Percentiles rank a stretch among this genome's conserved stretches.
Evolutionary conservation across 108 stramenopile genomes (phyloP).

Genomic region (Conticribra guillardii): DNA sequence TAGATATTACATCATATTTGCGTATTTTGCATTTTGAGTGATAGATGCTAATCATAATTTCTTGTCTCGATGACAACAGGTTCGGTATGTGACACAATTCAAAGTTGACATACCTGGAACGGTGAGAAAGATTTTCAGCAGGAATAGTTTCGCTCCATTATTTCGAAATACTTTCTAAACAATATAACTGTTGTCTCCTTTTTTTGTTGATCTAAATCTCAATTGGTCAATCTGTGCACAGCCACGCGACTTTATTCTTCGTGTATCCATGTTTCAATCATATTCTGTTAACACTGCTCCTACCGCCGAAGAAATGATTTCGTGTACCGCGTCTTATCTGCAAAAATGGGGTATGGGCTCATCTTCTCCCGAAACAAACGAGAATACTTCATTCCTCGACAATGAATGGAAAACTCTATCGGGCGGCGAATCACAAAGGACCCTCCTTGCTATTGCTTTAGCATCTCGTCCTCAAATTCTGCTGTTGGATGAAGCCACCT

Average conservation of each 20-base stretch:
- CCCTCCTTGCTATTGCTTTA: constrained; percentile 76
- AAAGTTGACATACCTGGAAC: constrained; percentile 56
- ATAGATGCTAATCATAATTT: constrained; percentile 58
- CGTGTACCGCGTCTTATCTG: constrained; percentile 30
- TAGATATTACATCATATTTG: too few species aligned
- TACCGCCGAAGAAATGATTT: constrained; percentile 37
- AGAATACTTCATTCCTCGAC: constrained; percentile 38
- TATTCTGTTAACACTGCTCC: constrained; percentile 15
- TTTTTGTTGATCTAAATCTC: constrained; percentile 8
- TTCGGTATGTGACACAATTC: constrained; percentile 80
- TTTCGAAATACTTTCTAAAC: not conserved
- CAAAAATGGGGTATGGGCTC: constrained; percentile 46
- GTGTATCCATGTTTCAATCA: constrained; percentile 14
- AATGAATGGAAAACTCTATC: constrained; percentile 76
- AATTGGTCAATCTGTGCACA: not conserved
- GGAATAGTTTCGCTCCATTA: not conserved
- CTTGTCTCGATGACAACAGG: too few species aligned
- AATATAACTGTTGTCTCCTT: not conserved
- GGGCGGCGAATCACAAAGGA: constrained; percentile 88
- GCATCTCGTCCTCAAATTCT: constrained; percentile 49
- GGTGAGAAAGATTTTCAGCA: not conserved
- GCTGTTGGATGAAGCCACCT: constrained; percentile 39
- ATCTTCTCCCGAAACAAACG: not conserved
- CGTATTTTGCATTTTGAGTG: constrained; percentile 39
- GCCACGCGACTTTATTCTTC: constrained; percentile 28